These are phyloP conservation scores for Tolypocladium pustulatum DNA, from an alignment of 2,329 filamentous ascomycete genomes.

Conservation along the genomic window DNA sequence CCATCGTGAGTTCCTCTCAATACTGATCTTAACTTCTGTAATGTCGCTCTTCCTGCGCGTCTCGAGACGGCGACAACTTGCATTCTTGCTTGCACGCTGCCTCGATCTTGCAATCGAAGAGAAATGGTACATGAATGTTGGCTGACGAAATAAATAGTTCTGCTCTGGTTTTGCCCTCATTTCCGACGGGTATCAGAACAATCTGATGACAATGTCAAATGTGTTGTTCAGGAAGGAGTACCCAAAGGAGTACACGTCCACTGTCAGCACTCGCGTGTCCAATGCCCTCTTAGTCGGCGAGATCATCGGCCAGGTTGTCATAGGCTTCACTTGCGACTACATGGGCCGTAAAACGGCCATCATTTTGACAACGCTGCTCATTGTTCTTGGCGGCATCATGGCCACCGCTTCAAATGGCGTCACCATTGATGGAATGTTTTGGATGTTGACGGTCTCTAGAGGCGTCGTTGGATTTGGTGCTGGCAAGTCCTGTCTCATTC, in stretches of 20 bases:
- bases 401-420: constrained; percentile 33
- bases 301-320: constrained; percentile 28
- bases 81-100: neutral
- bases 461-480: constrained; percentile 38
- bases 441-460: constrained; percentile 39
- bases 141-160: constrained; percentile 2
- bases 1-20: constrained; percentile 9
- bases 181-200: constrained; percentile 26
- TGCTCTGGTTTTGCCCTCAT: constrained; percentile 22
- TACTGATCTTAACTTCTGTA: neutral
- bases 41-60: too few relatives aligned
- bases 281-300: constrained; percentile 30
- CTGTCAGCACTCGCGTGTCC: constrained; percentile 28
- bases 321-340: constrained; percentile 35
- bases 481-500: constrained; percentile 4
- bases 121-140: neutral
- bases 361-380: constrained; percentile 32
- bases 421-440: constrained; percentile 38
- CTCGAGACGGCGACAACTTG: neutral
- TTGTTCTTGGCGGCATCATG: constrained; percentile 34
- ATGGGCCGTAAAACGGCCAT: constrained; percentile 37
- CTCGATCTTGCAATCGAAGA: neutral
- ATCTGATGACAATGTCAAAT: constrained; percentile 24
- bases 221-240: constrained; percentile 22
- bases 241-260: constrained; percentile 21